These are phyloP conservation scores for Bombardia bombarda DNA, from an alignment of 495 filamentous ascomycete genomes.

Conservation along the genomic window DNA sequence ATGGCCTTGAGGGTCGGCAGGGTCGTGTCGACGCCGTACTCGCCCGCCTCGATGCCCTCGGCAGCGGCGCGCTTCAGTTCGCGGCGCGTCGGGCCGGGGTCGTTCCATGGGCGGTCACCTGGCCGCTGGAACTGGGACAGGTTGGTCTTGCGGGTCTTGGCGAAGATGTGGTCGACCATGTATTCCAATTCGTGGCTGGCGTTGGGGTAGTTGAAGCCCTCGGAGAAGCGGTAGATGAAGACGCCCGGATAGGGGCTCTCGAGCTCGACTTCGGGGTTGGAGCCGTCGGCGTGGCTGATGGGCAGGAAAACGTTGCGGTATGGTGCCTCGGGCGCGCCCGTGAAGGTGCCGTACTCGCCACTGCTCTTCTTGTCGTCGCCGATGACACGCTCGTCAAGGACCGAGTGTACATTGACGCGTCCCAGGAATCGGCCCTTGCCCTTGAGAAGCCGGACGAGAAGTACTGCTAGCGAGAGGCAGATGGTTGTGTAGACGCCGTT, in stretches of 20 bases:
- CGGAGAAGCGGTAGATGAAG: constrained; percentile 96
- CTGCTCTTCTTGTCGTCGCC: constrained; percentile 38
- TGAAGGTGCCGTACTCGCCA: constrained; percentile 44
- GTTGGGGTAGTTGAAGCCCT: constrained; percentile 96
- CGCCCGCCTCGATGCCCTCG: constrained; percentile 18
- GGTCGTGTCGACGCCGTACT: constrained; percentile 34
- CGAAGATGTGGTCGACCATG: constrained; percentile 66
- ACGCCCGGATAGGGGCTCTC: constrained; percentile 82
- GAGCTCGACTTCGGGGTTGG: constrained; percentile 77
- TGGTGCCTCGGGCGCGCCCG: constrained; percentile 24
- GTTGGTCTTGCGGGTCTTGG: constrained; percentile 70
- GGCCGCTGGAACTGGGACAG: constrained; percentile 48
- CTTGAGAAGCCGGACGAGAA: constrained; percentile 79
- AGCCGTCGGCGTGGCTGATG: constrained; percentile 77
- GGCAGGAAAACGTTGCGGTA: constrained; percentile 82
- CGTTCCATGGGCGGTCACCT: constrained; percentile 94
- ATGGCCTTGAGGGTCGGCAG: constrained; percentile 80
- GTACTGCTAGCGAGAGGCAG: constrained; percentile 61
- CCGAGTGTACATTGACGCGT: constrained; percentile 79
- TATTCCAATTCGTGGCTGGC: constrained; percentile 84
- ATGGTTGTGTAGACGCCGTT: constrained; percentile 89
- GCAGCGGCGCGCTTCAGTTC: constrained; percentile 37
- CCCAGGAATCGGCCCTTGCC: constrained; percentile 84
- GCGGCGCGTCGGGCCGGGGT: constrained; percentile 62
- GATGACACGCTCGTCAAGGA: constrained; percentile 75